Evolutionary conservation across 257 asterid genomes (phyloP).

Genomic region (Penstemon davidsonii): DNA sequence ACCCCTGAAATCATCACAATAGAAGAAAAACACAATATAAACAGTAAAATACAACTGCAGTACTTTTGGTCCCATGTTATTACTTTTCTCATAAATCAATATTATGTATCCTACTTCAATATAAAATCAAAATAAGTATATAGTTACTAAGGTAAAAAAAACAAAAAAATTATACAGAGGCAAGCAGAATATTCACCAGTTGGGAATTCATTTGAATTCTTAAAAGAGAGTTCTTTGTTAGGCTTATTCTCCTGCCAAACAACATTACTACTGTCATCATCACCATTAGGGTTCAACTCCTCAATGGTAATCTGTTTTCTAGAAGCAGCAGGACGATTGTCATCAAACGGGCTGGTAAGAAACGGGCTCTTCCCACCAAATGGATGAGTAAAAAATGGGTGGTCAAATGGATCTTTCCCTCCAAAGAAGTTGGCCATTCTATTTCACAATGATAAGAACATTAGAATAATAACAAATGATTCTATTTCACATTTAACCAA

Average conservation of each 20-base stretch:
- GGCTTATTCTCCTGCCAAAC: constrained; percentile 34
- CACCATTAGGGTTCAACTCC: constrained; percentile 58
- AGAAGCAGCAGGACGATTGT: constrained; percentile 28
- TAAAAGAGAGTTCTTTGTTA: constrained; percentile 43
- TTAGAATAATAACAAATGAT: not conserved
- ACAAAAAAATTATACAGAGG: not conserved
- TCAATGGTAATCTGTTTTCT: constrained; percentile 57
- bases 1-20: constrained; percentile 35
- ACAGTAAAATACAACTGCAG: not conserved
- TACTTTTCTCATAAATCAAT: not conserved
- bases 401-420: constrained; percentile 73
- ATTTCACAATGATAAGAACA: not conserved
- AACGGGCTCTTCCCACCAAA: constrained; percentile 50
- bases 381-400: constrained; percentile 69
- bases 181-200: constrained; percentile 33
- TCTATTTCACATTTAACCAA: not conserved
- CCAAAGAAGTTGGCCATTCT: constrained; percentile 69
- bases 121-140: not conserved
- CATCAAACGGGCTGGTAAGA: constrained; percentile 33
- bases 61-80: not conserved
- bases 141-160: no score
- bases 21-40: constrained; percentile 4
- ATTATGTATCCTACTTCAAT: not conserved
- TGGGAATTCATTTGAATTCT: constrained; percentile 32
- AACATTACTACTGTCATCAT: constrained; percentile 32